Conservation (phyloP, 331 rosid genomes). For the Cydonia oblonga region DNA sequence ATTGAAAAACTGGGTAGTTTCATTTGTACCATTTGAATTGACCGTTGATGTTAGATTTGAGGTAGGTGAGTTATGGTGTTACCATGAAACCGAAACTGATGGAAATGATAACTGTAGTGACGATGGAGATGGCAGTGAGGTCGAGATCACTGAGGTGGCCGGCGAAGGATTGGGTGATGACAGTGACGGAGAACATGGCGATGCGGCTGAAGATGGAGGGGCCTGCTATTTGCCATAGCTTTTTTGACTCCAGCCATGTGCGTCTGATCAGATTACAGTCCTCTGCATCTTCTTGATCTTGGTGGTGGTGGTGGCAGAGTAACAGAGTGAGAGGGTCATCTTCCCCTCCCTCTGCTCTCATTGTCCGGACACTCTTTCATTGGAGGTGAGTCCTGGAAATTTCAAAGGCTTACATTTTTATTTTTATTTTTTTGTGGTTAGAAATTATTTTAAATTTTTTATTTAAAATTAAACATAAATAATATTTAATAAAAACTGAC, state of each 20-base stretch:
- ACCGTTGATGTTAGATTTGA: neutral
- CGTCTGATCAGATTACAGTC: conserved; percentile 10
- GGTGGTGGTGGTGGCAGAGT: neutral
- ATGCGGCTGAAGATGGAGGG: conserved; percentile 75
- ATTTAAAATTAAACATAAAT: too few relatives aligned
- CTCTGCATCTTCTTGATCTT: neutral
- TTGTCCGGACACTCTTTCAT: neutral
- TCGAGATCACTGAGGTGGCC: conserved; percentile 60
- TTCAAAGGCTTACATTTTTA: neutral
- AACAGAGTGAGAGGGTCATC: conserved; percentile 23
- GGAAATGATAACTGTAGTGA: conserved; percentile 51
- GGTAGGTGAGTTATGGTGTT: neutral
- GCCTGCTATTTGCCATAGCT: conserved; percentile 50
- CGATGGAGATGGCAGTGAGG: conserved; percentile 63
- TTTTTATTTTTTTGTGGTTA: too few relatives aligned
- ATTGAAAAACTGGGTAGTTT: neutral
- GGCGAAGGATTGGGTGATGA: conserved; percentile 52
- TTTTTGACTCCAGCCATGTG: conserved; percentile 36
- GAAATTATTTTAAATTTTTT: too few relatives aligned
- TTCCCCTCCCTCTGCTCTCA: neutral
- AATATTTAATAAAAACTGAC: rapidly evolving
- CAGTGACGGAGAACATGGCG: conserved; percentile 62
- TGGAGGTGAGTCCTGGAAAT: neutral
- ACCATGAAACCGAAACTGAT: conserved; percentile 60
- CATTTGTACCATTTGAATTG: neutral